Evolutionary conservation across 2,329 filamentous ascomycete genomes (phyloP).

Genomic region (Verticillium klebahnii): DNA sequence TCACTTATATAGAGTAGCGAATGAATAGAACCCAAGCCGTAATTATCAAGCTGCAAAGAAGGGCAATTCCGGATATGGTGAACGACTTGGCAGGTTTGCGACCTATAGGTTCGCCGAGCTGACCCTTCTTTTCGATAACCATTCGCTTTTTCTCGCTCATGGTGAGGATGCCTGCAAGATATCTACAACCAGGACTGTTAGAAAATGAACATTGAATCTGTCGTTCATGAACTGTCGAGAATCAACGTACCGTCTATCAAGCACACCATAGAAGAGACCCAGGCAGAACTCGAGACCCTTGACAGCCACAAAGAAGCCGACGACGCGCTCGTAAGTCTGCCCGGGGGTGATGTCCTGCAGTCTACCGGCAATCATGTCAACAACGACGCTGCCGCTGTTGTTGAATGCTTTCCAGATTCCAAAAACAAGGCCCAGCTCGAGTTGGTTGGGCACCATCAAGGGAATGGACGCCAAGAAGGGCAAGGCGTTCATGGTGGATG

Average conservation of each 20-base stretch:
- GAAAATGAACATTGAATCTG: too few species aligned
- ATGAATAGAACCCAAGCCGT: too few species aligned
- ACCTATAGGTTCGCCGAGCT: slow-evolving; percentile 10
- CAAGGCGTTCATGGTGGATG: slow-evolving; percentile 19
- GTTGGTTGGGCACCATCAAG: slow-evolving; percentile 16
- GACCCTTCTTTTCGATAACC: slow-evolving; percentile 9
- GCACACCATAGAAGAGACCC: slow-evolving; percentile 18
- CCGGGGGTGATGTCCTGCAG: slow-evolving; percentile 20
- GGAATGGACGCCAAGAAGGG: slow-evolving; percentile 20
- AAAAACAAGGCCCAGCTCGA: slow-evolving; percentile 18
- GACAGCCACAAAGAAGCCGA: slow-evolving; percentile 18
- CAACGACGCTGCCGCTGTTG: slow-evolving; percentile 19
- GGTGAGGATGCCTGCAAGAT: slow-evolving; percentile 12
- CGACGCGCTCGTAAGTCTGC: slow-evolving; percentile 18
- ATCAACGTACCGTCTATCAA: slow-evolving; percentile 4
- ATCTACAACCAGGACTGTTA: slow-evolving; percentile 2
- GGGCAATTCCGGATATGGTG: too few species aligned
- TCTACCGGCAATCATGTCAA: slow-evolving; percentile 21
- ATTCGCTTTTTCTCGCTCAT: slow-evolving; percentile 16
- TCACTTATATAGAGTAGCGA: too few species aligned
- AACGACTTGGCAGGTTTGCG: slow-evolving; percentile 4
- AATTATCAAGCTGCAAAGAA: too few species aligned
- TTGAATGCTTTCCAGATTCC: slow-evolving; percentile 23
- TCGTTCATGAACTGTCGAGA: too few species aligned
- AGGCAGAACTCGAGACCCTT: slow-evolving; percentile 21